These are phyloP conservation scores for Cyberlindnera japonica DNA, from an alignment of 805 yeast species.

Conservation along the genomic window DNA sequence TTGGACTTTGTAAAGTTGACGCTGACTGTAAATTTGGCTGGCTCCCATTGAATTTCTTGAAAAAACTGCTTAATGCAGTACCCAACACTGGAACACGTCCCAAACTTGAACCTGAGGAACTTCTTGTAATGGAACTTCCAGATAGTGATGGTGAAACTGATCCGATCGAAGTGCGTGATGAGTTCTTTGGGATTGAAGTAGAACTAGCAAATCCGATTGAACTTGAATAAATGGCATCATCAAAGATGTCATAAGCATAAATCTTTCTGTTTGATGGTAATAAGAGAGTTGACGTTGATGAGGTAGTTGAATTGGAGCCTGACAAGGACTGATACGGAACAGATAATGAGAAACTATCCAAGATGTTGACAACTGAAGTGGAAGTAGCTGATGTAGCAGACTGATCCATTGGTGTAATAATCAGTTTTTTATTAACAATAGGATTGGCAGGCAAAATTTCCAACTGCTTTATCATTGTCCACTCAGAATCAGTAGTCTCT, in stretches of 20 bases:
- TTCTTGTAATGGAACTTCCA: constrained; percentile 13
- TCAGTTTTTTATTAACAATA: constrained; percentile 46
- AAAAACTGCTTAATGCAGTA: constrained; percentile 25
- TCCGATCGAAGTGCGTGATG: constrained; percentile 1
- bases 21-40: constrained; percentile 10
- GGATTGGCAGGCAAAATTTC: constrained; percentile 32
- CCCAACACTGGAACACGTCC: constrained; percentile 23
- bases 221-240: constrained; percentile 53
- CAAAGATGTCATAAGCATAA: constrained; percentile 61
- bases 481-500: background rate
- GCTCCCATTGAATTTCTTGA: constrained; percentile 20
- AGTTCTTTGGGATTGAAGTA: background rate
- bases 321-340: constrained; percentile 3
- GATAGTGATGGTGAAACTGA: constrained; percentile 9
- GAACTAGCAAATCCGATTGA: constrained; percentile 11
- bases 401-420: constrained; percentile 31
- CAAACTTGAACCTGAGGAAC: constrained; percentile 20
- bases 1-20: constrained; percentile 8
- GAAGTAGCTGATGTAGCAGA: background rate
- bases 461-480: constrained; percentile 2
- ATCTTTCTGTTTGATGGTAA: constrained; percentile 33
- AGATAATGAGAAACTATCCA: constrained; percentile 5
- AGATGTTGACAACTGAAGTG: constrained; percentile 18
- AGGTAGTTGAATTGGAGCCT: constrained; percentile 1
- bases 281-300: constrained; percentile 17